phyloP scores from a whole-genome alignment of 2,329 filamentous ascomycete genomes.

The Rosellinia necatrix region DNA sequence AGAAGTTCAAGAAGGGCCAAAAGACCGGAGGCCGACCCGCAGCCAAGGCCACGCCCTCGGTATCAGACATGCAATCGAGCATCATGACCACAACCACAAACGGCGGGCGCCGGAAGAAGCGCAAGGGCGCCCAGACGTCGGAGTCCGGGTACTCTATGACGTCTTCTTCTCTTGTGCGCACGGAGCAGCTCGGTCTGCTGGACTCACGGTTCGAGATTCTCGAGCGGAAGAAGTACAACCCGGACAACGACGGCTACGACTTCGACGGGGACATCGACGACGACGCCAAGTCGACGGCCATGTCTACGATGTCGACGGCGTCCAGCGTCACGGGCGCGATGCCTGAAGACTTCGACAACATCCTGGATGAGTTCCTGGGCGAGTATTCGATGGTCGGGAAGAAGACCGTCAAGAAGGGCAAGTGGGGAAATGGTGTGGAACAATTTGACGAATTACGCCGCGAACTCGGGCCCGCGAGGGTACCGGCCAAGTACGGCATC shows the following conservation, averaged over 20 bases:
- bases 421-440: constrained; percentile 78
- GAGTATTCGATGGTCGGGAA: constrained; percentile 74
- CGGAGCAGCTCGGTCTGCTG: constrained; percentile 81
- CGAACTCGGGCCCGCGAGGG: constrained; percentile 75
- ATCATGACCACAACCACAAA: constrained; percentile 77
- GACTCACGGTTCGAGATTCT: constrained; percentile 92
- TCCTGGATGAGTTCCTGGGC: constrained; percentile 92
- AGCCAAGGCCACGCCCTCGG: constrained; percentile 48
- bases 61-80: constrained; percentile 70
- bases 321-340: constrained; percentile 72
- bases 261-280: constrained; percentile 52
- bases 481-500: constrained; percentile 45
- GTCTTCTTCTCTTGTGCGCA: constrained; percentile 83
- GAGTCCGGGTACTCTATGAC: constrained; percentile 91
- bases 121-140: constrained; percentile 89
- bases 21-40: constrained; percentile 47
- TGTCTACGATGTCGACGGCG: constrained; percentile 64
- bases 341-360: constrained; percentile 80
- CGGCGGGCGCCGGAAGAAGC: constrained; percentile 86
- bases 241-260: constrained; percentile 57
- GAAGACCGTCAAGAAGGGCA: constrained; percentile 77
- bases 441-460: constrained; percentile 89
- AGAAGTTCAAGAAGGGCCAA: constrained; percentile 88
- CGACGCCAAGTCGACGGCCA: constrained; percentile 36
- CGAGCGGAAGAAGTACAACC: constrained; percentile 71